A percentile compares a stretch with the other conserved stretches of the same genome.
phyloP scores from a whole-genome alignment of 2,329 filamentous ascomycete genomes.

The Arthrobotrys pseudoclavata region DNA sequence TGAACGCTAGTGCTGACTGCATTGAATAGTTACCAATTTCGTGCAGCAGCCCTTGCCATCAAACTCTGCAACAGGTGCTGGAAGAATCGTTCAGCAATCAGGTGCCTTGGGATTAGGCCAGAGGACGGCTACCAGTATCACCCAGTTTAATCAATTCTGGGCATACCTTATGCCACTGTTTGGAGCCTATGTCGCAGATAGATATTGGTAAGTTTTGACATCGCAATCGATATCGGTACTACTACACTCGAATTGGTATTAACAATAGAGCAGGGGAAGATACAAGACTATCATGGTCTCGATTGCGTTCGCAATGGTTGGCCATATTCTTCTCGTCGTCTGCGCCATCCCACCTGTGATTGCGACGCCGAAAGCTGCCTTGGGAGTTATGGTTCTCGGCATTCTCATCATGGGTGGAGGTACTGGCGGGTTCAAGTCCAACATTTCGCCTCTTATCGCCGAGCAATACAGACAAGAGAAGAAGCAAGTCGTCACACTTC shows the following conservation, averaged over 20 bases:
- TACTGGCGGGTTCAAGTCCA: slow-evolving; percentile 68
- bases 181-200: slow-evolving; percentile 35
- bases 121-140: slow-evolving; percentile 70
- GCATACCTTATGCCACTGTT: slow-evolving; percentile 70
- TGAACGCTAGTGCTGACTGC: slow-evolving; percentile 1
- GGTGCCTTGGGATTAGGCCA: slow-evolving; percentile 74
- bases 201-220: slow-evolving; percentile 64
- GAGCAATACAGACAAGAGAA: slow-evolving; percentile 64
- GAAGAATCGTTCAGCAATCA: slow-evolving; percentile 66
- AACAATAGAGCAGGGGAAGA: slow-evolving; percentile 70
- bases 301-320: slow-evolving; percentile 69
- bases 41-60: slow-evolving; percentile 72
- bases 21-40: slow-evolving; percentile 71
- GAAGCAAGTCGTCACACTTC: slow-evolving; percentile 62
- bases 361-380: slow-evolving; percentile 66
- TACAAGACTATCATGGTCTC: slow-evolving; percentile 74
- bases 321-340: slow-evolving; percentile 72
- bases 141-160: slow-evolving; percentile 74
- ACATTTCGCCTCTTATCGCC: slow-evolving; percentile 65
- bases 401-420: slow-evolving; percentile 69
- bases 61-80: slow-evolving; percentile 72
- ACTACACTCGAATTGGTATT: slow-evolving; percentile 66
- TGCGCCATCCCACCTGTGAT: slow-evolving; percentile 67
- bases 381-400: slow-evolving; percentile 71
- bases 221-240: slow-evolving; percentile 68